These are phyloP conservation scores for Phytophthora vignae DNA, from an alignment of 352 stramenopile species.

Conservation along the genomic window DNA sequence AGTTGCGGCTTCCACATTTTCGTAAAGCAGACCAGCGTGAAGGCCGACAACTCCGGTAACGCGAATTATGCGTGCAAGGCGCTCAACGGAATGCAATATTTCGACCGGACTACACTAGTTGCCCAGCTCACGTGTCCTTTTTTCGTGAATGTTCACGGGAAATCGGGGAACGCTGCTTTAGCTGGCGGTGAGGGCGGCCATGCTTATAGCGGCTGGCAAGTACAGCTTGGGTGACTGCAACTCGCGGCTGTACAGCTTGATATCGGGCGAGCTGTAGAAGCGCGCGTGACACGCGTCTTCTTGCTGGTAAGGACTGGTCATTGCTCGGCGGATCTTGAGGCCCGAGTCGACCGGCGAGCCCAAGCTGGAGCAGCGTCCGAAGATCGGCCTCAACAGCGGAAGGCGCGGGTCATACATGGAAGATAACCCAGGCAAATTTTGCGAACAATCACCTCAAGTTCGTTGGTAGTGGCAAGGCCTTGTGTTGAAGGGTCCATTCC, in stretches of 20 bases:
- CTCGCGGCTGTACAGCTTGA: constrained; percentile 19
- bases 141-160: constrained; percentile 16
- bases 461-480: not conserved
- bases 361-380: constrained; percentile 32
- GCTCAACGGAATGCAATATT: constrained; percentile 13
- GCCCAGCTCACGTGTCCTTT: constrained; percentile 5
- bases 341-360: constrained; percentile 13
- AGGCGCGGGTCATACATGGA: constrained; percentile 12
- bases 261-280: constrained; percentile 21
- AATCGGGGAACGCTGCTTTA: constrained; percentile 14
- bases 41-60: constrained; percentile 24
- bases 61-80: constrained; percentile 16
- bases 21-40: too few relatives aligned
- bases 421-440: constrained; percentile 15
- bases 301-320: constrained; percentile 21
- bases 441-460: constrained; percentile 9
- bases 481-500: constrained; percentile 4
- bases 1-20: too few relatives aligned
- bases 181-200: constrained; percentile 27
- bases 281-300: constrained; percentile 13
- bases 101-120: not conserved
- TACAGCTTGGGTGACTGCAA: constrained; percentile 24
- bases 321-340: constrained; percentile 33
- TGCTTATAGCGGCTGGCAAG: constrained; percentile 13
- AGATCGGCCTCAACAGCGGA: constrained; percentile 8